phyloP scores from a whole-genome alignment of 441 rosid species.

The Adansonia grandidieri region DNA sequence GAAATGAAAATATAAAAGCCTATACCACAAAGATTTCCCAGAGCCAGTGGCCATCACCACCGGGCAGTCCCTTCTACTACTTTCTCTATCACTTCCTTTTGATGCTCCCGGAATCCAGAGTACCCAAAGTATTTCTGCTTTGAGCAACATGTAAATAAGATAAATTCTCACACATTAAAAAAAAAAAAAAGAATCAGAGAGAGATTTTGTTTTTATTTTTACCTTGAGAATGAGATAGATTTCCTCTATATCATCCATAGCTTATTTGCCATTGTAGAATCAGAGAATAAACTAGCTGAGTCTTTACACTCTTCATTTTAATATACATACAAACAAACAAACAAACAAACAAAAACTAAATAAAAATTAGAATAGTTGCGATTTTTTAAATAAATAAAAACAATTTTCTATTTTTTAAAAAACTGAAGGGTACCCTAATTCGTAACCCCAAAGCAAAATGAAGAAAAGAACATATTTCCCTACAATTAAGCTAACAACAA shows the following conservation, averaged over 20 bases:
- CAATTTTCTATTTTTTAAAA: no score
- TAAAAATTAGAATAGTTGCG: no score
- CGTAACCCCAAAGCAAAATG: no score
- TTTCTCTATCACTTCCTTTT: slow-evolving; percentile 51
- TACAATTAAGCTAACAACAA: no score
- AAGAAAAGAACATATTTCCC: no score
- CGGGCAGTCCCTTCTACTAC: slow-evolving; percentile 42
- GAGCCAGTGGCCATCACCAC: slow-evolving; percentile 67
- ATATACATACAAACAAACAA: no score
- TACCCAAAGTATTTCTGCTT: slow-evolving; percentile 48
- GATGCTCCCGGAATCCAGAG: slow-evolving; percentile 45
- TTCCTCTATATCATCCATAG: not conserved
- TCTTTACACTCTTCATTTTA: not conserved
- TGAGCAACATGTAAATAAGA: not conserved
- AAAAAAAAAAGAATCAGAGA: not conserved
- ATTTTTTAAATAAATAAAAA: no score
- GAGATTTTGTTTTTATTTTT: not conserved
- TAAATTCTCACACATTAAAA: not conserved
- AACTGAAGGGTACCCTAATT: no score
- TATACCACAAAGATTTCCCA: slow-evolving; percentile 56
- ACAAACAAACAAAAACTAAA: no score
- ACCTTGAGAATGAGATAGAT: slow-evolving; percentile 40
- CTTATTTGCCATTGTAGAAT: not conserved
- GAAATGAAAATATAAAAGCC: not conserved
- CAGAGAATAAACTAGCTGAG: not conserved